Conservation (phyloP, 352 stramenopile species). For the Pythium aphanidermatum region DNA sequence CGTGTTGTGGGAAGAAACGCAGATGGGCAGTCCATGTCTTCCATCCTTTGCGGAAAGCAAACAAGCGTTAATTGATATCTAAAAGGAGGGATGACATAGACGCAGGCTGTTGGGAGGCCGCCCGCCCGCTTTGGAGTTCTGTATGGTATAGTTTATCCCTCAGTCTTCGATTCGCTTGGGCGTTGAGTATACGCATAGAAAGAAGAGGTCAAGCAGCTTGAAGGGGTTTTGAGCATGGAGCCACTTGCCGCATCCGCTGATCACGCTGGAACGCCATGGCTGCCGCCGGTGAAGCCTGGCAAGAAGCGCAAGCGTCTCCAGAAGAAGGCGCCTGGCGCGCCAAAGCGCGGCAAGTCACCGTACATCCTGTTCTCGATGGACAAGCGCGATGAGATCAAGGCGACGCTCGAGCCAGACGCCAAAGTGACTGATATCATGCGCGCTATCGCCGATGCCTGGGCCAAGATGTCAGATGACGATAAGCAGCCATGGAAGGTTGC, state of each 20-base stretch:
- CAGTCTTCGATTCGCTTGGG: slow-evolving; percentile 71
- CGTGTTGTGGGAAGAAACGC: no score
- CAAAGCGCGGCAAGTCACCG: slow-evolving; percentile 87
- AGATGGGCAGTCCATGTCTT: no score
- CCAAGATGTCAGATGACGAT: slow-evolving; percentile 87
- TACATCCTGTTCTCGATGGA: slow-evolving; percentile 93
- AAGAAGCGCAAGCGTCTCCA: slow-evolving; percentile 89
- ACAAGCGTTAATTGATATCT: no score
- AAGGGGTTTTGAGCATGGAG: slow-evolving; percentile 46
- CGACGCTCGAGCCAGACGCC: slow-evolving; percentile 71
- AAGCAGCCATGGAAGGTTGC: slow-evolving; percentile 91
- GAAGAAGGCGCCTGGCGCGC: slow-evolving; percentile 85
- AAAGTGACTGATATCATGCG: slow-evolving; percentile 91
- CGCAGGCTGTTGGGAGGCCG: no score
- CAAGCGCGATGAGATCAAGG: slow-evolving; percentile 88
- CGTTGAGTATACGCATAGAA: slow-evolving; percentile 81
- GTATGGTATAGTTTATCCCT: slow-evolving; percentile 76
- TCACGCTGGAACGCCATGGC: slow-evolving; percentile 56
- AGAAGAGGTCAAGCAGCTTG: slow-evolving; percentile 48
- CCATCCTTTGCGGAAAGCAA: no score
- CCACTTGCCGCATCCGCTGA: slow-evolving; percentile 52
- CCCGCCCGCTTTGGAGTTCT: slow-evolving; percentile 24
- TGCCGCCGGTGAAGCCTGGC: slow-evolving; percentile 57
- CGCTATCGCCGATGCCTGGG: slow-evolving; percentile 87
- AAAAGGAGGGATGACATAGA: slow-evolving; percentile 30